Percentiles rank a stretch among this genome's conserved stretches.
Conservation (phyloP, 1,284 basidiomycete genomes). For the Mrakiaceae sp. region DNA sequence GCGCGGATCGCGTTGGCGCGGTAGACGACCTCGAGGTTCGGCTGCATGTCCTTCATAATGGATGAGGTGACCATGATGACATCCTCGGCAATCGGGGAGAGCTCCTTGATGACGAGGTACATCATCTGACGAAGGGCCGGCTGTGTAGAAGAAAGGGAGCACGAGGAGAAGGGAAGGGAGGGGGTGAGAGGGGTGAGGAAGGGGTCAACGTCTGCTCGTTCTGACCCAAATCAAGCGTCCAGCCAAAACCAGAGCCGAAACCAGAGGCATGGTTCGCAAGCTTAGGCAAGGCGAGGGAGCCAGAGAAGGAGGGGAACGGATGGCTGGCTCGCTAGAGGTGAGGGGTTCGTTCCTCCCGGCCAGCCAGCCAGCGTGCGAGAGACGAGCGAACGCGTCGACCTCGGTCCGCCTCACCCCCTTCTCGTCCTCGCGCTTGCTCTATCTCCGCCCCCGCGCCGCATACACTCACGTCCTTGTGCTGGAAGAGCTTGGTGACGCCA, state of each 20-base stretch:
- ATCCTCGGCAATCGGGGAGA: slow-evolving; percentile 91
- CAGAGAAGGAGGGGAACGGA: too few relatives aligned
- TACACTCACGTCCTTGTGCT: slow-evolving; percentile 89
- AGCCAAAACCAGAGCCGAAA: background rate
- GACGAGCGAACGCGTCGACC: background rate
- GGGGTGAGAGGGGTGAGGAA: background rate
- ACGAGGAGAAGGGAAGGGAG: background rate
- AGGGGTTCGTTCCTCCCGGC: too few relatives aligned
- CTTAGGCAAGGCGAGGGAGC: too few relatives aligned
- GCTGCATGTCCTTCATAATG: slow-evolving; percentile 99
- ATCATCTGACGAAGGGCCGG: slow-evolving; percentile 94
- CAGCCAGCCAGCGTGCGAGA: background rate
- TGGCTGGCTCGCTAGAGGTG: too few relatives aligned
- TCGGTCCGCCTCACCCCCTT: background rate
- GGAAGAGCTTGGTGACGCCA: slow-evolving; percentile 97
- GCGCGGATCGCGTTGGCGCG: slow-evolving; percentile 95
- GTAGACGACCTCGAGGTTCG: slow-evolving; percentile 97
- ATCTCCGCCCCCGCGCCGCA: background rate
- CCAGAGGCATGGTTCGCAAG: too few relatives aligned
- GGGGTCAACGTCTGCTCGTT: too few relatives aligned
- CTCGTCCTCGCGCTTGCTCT: background rate
- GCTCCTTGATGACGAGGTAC: slow-evolving; percentile 97
- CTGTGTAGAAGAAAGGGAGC: slow-evolving; percentile 37
- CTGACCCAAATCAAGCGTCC: background rate
- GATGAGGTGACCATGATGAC: slow-evolving; percentile 99